A percentile compares a stretch with the other conserved stretches of the same genome.
These are phyloP conservation scores for Exophiala sp. DNA, from an alignment of 2,329 filamentous ascomycete genomes.

Conservation along the genomic window DNA sequence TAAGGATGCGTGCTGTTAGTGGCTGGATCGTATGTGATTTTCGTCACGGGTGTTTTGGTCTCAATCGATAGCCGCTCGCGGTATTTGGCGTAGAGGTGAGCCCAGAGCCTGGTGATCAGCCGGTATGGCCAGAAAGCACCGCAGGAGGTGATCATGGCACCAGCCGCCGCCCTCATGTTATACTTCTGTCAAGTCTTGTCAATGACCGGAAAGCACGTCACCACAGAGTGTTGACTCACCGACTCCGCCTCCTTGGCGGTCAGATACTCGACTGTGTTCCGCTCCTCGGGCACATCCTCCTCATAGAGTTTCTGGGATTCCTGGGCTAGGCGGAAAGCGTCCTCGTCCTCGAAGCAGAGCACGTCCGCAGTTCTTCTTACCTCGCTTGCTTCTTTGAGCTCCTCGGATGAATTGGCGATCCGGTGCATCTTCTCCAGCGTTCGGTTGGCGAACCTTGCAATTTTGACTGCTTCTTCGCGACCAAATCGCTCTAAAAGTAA, in stretches of 20 bases:
- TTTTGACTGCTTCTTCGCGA: conserved; percentile 10
- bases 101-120: conserved; percentile 32
- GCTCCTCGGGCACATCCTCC: conserved; percentile 10
- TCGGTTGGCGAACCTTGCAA: conserved; percentile 6
- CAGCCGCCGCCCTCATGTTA: conserved; percentile 21
- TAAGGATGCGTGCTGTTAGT: conserved; percentile 27
- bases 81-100: conserved; percentile 14
- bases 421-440: conserved; percentile 16
- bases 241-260: conserved; percentile 10
- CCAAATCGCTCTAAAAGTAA: conserved; percentile 5
- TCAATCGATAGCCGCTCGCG: conserved; percentile 22
- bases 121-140: conserved; percentile 38
- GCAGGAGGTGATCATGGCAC: conserved; percentile 26
- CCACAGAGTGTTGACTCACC: no score
- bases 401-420: conserved; percentile 10
- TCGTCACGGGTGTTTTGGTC: conserved; percentile 22
- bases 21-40: conserved; percentile 7
- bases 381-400: conserved; percentile 8
- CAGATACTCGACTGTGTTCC: neutral
- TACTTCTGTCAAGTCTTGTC: conserved; percentile 10
- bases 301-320: conserved; percentile 10
- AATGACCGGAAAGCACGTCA: no score
- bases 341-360: conserved; percentile 10
- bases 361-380: conserved; percentile 8
- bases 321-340: conserved; percentile 3